Percentiles rank a stretch among this genome's conserved stretches.
phyloP scores from a whole-genome alignment of 371 early-diverging fungal species.

The Nematocida parisii region DNA sequence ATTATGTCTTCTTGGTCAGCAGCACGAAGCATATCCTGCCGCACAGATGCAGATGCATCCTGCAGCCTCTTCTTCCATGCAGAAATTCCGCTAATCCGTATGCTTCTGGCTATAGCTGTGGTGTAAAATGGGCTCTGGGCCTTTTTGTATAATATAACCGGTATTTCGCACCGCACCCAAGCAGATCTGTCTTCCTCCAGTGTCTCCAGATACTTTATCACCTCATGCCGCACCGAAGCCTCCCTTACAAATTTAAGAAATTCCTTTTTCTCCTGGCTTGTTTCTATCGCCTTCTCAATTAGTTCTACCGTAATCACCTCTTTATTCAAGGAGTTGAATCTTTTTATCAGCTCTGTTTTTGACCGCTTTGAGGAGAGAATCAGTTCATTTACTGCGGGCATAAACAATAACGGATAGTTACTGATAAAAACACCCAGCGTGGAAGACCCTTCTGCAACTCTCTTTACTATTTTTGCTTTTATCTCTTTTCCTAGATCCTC shows the following conservation, averaged over 20 bases:
- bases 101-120: constrained; percentile 11
- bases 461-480: constrained; percentile 39
- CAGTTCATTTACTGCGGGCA: constrained; percentile 11
- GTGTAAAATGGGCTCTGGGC: constrained; percentile 41
- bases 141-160: constrained; percentile 18
- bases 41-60: constrained; percentile 27
- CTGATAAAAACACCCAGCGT: constrained; percentile 4
- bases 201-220: constrained; percentile 7
- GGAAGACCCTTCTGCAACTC: constrained; percentile 27
- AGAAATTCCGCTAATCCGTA: constrained; percentile 8
- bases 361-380: neutral
- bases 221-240: constrained; percentile 20
- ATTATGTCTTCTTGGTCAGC: neutral
- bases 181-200: constrained; percentile 46
- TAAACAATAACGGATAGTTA: constrained; percentile 36
- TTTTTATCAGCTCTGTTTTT: constrained; percentile 16
- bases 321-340: constrained; percentile 36
- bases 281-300: constrained; percentile 3
- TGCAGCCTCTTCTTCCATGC: constrained; percentile 4
- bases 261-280: constrained; percentile 23
- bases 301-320: constrained; percentile 18
- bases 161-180: constrained; percentile 33
- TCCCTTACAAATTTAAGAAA: constrained; percentile 37
- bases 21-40: neutral
- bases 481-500: constrained; percentile 48